phyloP scores from a whole-genome alignment of 495 filamentous ascomycete species.

The Letharia lupina region DNA sequence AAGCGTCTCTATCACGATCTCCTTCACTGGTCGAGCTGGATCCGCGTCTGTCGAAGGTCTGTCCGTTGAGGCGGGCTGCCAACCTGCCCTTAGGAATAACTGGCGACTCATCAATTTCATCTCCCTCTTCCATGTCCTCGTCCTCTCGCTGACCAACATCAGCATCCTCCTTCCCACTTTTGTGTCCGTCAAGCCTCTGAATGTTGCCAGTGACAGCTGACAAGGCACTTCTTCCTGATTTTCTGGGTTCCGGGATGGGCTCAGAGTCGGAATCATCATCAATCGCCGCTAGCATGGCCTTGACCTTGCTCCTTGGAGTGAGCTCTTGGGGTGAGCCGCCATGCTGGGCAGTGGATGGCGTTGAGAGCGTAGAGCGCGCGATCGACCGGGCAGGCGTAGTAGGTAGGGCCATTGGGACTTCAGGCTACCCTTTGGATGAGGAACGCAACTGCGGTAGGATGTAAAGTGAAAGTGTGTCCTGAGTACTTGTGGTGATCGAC shows the following conservation, averaged over 20 bases:
- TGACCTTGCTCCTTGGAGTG: conserved; percentile 63
- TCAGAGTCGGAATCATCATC: conserved; percentile 52
- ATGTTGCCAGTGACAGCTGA: conserved; percentile 10
- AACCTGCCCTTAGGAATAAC: conserved; percentile 60
- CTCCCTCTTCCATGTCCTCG: conserved; percentile 21
- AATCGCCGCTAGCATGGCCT: conserved; percentile 56
- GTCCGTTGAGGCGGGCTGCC: conserved; percentile 55
- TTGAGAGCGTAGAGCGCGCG: conserved; percentile 13
- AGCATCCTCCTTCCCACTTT: conserved; percentile 17
- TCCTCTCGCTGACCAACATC: conserved; percentile 27
- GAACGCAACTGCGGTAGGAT: background rate
- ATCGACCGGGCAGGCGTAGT: conserved; percentile 13
- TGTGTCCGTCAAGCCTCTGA: conserved; percentile 1
- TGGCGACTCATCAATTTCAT: conserved; percentile 44
- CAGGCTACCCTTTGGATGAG: background rate
- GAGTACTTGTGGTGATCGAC: background rate
- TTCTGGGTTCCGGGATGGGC: conserved; percentile 15
- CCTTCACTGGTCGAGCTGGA: conserved; percentile 14
- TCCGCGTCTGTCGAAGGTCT: conserved; percentile 24
- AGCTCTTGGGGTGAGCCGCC: conserved; percentile 28
- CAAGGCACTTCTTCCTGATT: conserved; percentile 7
- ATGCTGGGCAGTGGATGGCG: conserved; percentile 12
- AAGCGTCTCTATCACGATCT: conserved; percentile 22
- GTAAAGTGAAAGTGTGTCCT: background rate
- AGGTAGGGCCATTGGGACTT: conserved; percentile 10